phyloP scores from a whole-genome alignment of 306 rosid genomes.

The Ochetophila trinervis region DNA sequence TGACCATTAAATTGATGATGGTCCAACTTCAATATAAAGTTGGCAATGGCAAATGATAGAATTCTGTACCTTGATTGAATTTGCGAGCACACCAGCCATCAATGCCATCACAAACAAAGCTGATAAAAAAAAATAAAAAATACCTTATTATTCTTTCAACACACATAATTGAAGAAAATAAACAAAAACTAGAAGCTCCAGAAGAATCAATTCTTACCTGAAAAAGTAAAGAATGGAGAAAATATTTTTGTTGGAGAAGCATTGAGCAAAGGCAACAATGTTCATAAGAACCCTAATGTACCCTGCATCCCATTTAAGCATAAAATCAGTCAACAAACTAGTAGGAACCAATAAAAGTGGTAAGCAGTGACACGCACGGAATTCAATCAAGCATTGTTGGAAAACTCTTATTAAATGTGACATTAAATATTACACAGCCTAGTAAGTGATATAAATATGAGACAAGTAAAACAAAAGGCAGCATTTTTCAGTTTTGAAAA shows the following conservation, averaged over 20 bases:
- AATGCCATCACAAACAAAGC: constrained; percentile 92
- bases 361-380: not conserved
- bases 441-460: not conserved
- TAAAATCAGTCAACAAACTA: not conserved
- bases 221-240: constrained; percentile 76
- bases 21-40: not conserved
- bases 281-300: constrained; percentile 77
- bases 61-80: constrained; percentile 83
- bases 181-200: constrained; percentile 14
- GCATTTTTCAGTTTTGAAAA: not conserved
- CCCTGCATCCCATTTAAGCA: constrained; percentile 48
- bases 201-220: constrained; percentile 53
- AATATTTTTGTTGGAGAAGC: constrained; percentile 73
- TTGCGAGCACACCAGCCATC: constrained; percentile 99
- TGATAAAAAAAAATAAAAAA: constrained; percentile 42
- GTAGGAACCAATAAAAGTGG: not conserved
- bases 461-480: not conserved
- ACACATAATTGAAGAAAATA: constrained; percentile 17
- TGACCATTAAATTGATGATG: not conserved
- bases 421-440: not conserved
- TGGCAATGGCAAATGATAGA: not conserved
- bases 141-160: constrained; percentile 20
- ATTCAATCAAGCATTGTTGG: not conserved
- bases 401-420: not conserved
- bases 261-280: constrained; percentile 62